These are phyloP conservation scores for Trichoderma asperellum DNA, from an alignment of 2,329 filamentous ascomycete genomes.

Conservation along the genomic window DNA sequence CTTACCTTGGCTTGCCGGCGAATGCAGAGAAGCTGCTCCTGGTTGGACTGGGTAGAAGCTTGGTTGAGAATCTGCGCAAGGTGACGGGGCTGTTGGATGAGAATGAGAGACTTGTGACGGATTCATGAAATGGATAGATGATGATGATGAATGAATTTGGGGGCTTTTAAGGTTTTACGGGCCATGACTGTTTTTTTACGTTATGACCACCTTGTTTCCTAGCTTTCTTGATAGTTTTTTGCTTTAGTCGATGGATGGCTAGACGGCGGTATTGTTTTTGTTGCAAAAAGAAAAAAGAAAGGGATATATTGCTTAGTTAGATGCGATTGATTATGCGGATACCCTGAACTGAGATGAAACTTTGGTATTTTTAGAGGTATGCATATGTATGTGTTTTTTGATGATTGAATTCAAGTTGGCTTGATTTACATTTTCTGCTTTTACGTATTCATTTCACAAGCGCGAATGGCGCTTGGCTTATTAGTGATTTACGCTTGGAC, in stretches of 20 bases:
- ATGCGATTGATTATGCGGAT: constrained; percentile 12
- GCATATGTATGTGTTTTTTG: background rate
- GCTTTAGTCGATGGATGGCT: background rate
- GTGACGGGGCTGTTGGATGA: constrained; percentile 91
- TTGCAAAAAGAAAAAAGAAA: background rate
- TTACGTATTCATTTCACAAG: background rate
- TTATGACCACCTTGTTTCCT: background rate
- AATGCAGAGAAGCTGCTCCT: constrained; percentile 96
- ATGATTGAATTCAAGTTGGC: background rate
- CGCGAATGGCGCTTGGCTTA: background rate
- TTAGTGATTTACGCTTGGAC: background rate
- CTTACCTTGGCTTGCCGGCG: constrained; percentile 88
- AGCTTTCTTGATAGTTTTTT: background rate
- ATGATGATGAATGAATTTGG: constrained; percentile 4
- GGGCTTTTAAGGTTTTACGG: background rate
- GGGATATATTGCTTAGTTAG: constrained; percentile 10
- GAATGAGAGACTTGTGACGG: constrained; percentile 85
- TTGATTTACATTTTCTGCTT: background rate
- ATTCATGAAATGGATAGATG: constrained; percentile 41
- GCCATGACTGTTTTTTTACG: background rate
- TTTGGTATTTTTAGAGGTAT: constrained; percentile 23
- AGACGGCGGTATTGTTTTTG: constrained; percentile 1
- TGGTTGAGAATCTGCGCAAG: constrained; percentile 82
- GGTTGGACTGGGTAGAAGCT: constrained; percentile 81
- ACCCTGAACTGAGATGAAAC: constrained; percentile 13